phyloP scores from a whole-genome alignment of 2,329 filamentous ascomycete genomes.

The Xylaria sp. region DNA sequence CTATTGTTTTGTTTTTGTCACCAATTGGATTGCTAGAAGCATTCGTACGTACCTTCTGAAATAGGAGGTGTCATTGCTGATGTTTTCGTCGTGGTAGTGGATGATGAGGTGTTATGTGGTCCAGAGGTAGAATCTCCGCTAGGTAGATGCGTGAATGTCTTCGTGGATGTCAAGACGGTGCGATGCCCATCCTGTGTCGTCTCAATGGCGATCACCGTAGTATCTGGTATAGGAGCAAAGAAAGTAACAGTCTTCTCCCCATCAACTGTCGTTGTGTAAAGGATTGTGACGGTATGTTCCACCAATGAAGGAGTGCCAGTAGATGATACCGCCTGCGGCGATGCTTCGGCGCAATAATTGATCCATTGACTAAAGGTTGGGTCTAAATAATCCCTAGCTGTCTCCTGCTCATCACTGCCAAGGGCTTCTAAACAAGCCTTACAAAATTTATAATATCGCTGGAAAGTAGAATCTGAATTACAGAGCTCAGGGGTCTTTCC shows the following conservation, averaged over 20 bases:
- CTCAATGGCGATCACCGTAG: background rate
- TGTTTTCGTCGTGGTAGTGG: background rate
- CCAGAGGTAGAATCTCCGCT: background rate
- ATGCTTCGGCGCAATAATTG: slow-evolving; percentile 1
- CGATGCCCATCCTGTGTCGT: slow-evolving; percentile 6
- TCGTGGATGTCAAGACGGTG: slow-evolving; percentile 10
- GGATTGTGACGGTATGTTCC: background rate
- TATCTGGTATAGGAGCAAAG: slow-evolving; percentile 1
- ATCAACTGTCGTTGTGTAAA: background rate
- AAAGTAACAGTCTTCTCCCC: slow-evolving; percentile 6
- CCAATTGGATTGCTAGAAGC: background rate
- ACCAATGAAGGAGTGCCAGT: background rate
- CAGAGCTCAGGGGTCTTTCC: slow-evolving; percentile 13
- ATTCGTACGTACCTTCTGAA: slow-evolving; percentile 1
- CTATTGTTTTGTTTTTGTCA: background rate
- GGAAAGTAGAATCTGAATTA: no score
- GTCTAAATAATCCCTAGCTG: background rate
- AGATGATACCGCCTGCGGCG: no score
- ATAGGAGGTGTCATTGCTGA: background rate
- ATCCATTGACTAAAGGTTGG: background rate
- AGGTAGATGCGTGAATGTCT: slow-evolving; percentile 7
- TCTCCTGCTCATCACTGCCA: background rate
- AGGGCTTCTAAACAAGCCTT: no score
- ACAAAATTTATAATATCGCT: no score
- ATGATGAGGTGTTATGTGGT: background rate